These are phyloP conservation scores for Acarospora socialis DNA, from an alignment of 2,329 filamentous ascomycete genomes.

Conservation along the genomic window DNA sequence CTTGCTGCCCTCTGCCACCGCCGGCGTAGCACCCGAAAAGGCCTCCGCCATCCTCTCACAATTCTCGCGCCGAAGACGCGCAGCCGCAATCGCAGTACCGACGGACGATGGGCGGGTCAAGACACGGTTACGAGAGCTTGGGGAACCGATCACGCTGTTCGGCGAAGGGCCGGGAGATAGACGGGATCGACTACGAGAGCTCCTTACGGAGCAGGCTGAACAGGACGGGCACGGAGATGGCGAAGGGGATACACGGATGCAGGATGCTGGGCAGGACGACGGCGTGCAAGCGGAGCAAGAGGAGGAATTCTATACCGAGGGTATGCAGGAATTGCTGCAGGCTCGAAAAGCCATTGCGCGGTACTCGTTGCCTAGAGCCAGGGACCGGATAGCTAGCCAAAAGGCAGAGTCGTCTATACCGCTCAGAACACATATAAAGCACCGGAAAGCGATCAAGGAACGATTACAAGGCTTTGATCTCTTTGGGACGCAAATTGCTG, in stretches of 20 bases:
- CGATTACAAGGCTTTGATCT: conserved; percentile 70
- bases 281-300: conserved; percentile 52
- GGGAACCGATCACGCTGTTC: conserved; percentile 89
- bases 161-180: conserved; percentile 78
- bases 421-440: conserved; percentile 79
- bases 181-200: conserved; percentile 69
- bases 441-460: conserved; percentile 79
- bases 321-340: conserved; percentile 56
- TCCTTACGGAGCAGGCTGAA: conserved; percentile 61
- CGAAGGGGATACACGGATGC: conserved; percentile 37
- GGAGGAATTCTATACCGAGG: conserved; percentile 91
- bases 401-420: conserved; percentile 70
- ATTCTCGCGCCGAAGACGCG: conserved; percentile 80
- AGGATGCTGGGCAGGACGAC: conserved; percentile 29
- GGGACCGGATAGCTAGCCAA: conserved; percentile 61
- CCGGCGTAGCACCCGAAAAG: conserved; percentile 62
- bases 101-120: conserved; percentile 86
- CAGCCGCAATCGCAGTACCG: conserved; percentile 77
- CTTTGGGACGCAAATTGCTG: conserved; percentile 84
- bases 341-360: conserved; percentile 66
- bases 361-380: conserved; percentile 73
- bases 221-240: conserved; percentile 43
- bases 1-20: conserved; percentile 51
- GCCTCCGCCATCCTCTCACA: conserved; percentile 75
- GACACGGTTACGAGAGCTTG: conserved; percentile 63